Evolutionary conservation across 2,329 filamentous ascomycete genomes (phyloP).

Genomic region (Colletotrichum navitas): DNA sequence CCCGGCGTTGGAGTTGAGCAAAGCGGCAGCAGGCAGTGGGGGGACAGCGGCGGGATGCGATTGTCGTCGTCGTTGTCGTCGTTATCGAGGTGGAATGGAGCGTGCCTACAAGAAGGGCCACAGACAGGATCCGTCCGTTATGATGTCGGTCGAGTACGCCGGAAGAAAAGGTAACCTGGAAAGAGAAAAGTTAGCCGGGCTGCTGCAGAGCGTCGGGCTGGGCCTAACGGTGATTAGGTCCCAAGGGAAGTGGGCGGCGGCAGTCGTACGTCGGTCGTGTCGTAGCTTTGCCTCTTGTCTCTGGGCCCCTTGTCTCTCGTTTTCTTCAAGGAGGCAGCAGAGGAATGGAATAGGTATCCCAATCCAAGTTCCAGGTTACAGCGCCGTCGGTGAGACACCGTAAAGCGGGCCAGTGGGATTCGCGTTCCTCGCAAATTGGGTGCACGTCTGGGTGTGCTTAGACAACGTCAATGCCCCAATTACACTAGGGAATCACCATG

Average conservation of each 20-base stretch:
- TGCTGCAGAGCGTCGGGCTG: constrained; percentile 12
- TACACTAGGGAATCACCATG: neutral
- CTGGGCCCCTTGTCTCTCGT: constrained; percentile 18
- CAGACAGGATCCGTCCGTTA: neutral
- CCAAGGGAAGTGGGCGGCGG: constrained; percentile 4
- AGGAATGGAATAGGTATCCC: constrained; percentile 20
- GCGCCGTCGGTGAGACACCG: constrained; percentile 18
- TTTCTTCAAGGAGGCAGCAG: constrained; percentile 29
- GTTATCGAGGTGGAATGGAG: constrained; percentile 2
- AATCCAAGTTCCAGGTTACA: constrained; percentile 1
- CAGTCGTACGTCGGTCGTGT: constrained; percentile 28
- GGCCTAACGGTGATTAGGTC: constrained; percentile 36
- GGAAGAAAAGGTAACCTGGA: constrained; percentile 15
- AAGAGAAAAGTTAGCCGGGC: constrained; percentile 29
- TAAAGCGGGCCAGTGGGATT: constrained; percentile 22
- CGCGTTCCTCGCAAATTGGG: constrained; percentile 13
- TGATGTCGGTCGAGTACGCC: neutral
- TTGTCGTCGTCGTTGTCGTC: constrained; percentile 10
- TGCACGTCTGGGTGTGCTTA: neutral
- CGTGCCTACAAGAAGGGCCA: neutral
- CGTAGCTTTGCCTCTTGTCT: constrained; percentile 11
- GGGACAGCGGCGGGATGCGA: constrained; percentile 14
- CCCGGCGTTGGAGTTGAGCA: constrained; percentile 4
- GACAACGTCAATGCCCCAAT: constrained; percentile 14
- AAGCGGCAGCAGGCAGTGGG: constrained; percentile 18